Base-by-base conservation (phyloP, 768 basidiomycete genomes). In the Asterophora lycoperdoides region DNA sequence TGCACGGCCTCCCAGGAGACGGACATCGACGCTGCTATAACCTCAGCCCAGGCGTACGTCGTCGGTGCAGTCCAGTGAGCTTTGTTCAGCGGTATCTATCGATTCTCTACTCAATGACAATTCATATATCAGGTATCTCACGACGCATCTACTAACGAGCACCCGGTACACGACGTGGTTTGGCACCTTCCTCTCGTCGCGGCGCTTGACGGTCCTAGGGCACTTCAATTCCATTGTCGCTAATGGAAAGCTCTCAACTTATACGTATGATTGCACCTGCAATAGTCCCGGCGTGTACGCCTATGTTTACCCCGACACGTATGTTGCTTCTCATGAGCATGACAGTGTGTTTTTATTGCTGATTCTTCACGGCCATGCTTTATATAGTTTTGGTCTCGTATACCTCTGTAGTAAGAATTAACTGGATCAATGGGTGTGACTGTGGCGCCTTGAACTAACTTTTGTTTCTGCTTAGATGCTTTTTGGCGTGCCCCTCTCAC, bases 91-190 rank as follows among this genome's bases (percentile, higher is more conserved):
- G 29, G 14, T 34, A 30, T 13, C 19, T 18, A 18, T 37, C 36
- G 7, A 20, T 17, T 19, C 38, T 7, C 10, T 5, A 23, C 20
- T 20, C 3, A 32, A 1, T 8, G 18, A 29, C 11, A 20, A 13
- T 32, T 8, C 1, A n/a, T 33, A n/a, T 17, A 41, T 20, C 41
- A 64, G 68, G 6, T 74, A 71, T 57, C 59, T 70, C 36, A 53
- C 53, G 19, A 51, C 62, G 15, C 60, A 71, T 55, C 68, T 68
- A 23, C 53, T 68, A 7, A 48, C 66, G 6, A 68, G 73, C 0
- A 46, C 71, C 10, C 71, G 76, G 41, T 78, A 68, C 54, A 70
- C 62, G 17, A 76, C 75, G 26, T 79, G 78, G 77, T 79, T 79
- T 59, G 77, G 77, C 28, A 56, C 72, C 28, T 74, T 70, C 62